These are phyloP conservation scores for Corylus americana DNA, from an alignment of 306 rosid species.

Conservation along the genomic window DNA sequence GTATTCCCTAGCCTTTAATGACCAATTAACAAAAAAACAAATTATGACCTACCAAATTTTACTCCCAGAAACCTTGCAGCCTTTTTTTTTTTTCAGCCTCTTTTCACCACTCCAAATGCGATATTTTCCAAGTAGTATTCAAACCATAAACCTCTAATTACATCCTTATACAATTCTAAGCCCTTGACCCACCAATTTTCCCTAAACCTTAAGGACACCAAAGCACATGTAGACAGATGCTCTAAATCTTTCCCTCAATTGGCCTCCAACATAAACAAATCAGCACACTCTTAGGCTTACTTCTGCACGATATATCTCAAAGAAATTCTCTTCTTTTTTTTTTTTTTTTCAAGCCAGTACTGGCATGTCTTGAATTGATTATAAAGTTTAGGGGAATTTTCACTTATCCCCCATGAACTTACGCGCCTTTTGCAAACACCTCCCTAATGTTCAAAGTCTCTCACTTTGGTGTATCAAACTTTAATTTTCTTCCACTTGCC, in stretches of 20 bases:
- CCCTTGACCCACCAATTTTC: not conserved
- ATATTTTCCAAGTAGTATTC: too few relatives aligned
- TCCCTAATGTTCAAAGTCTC: too few relatives aligned
- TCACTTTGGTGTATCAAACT: too few relatives aligned
- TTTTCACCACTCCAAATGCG: not conserved
- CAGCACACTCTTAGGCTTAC: not conserved
- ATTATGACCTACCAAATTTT: not conserved
- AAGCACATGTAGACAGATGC: not conserved
- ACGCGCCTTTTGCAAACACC: too few relatives aligned
- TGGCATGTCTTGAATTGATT: not conserved
- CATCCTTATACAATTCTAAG: not conserved
- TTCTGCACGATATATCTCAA: not conserved
- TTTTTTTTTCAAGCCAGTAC: not conserved
- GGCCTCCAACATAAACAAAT: not conserved
- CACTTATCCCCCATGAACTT: too few relatives aligned
- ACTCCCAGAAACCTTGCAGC: not conserved
- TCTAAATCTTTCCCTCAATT: not conserved
- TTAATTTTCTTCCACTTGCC: too few relatives aligned
- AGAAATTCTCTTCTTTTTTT: not conserved
- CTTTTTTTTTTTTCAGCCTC: not conserved
- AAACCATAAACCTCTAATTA: not conserved
- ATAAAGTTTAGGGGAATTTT: not conserved
- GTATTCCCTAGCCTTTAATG: not conserved
- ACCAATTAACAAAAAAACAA: not conserved
- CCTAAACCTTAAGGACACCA: not conserved